phyloP scores from a whole-genome alignment of 208 protist genomes.

The Trypanosoma avium region DNA sequence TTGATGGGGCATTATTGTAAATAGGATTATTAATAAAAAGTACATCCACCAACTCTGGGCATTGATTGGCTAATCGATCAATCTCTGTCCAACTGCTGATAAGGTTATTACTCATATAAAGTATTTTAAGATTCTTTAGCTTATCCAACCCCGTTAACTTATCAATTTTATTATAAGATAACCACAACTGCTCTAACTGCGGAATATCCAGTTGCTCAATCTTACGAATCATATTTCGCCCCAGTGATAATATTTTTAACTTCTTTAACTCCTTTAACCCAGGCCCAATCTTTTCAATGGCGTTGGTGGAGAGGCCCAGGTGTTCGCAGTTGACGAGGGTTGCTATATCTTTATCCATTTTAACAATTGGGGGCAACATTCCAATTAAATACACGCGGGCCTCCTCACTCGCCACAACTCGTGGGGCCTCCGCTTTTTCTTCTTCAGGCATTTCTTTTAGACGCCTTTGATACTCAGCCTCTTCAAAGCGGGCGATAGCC shows the following conservation, averaged over 20 bases:
- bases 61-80: constrained; percentile 90
- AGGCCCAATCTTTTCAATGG: constrained; percentile 94
- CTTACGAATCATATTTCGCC: constrained; percentile 95
- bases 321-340: constrained; percentile 88
- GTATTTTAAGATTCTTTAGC: constrained; percentile 86
- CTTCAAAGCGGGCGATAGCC: constrained; percentile 79
- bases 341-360: constrained; percentile 93
- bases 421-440: constrained; percentile 55
- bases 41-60: constrained; percentile 91
- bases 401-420: constrained; percentile 79
- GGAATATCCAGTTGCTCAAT: constrained; percentile 93
- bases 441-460: constrained; percentile 38
- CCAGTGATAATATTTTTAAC: constrained; percentile 93
- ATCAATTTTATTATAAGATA: constrained; percentile 96
- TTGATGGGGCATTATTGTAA: constrained; percentile 60
- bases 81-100: constrained; percentile 94
- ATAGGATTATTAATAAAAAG: constrained; percentile 94
- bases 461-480: constrained; percentile 61
- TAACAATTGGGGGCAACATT: constrained; percentile 90
- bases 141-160: constrained; percentile 94
- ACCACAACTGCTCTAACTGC: constrained; percentile 94
- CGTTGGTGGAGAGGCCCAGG: constrained; percentile 93
- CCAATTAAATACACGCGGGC: constrained; percentile 84
- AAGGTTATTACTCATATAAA: constrained; percentile 96
- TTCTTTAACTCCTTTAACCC: constrained; percentile 91